Percentiles rank a stretch among this genome's conserved stretches.
These are phyloP conservation scores for Sphagnum magellanicum DNA, from an alignment of 228 moss, liverwort and hornwort species.

Conservation along the genomic window DNA sequence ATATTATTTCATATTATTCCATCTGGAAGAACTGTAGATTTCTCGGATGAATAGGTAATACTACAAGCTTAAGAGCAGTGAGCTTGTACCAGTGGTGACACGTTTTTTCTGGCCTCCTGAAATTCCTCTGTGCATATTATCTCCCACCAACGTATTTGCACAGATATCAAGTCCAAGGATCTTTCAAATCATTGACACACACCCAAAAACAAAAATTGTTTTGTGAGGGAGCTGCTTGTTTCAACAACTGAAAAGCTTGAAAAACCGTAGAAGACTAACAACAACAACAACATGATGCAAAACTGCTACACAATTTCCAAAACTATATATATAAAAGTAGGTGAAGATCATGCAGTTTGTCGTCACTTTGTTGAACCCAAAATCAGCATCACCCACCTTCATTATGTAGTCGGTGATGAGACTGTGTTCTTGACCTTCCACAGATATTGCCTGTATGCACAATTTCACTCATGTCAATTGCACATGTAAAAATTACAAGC, in stretches of 20 bases:
- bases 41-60: background rate
- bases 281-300: background rate
- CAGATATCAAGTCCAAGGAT: background rate
- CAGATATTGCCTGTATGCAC: conserved; percentile 24
- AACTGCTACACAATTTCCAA: background rate
- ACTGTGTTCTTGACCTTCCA: conserved; percentile 50
- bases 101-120: conserved; percentile 7
- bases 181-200: conserved; percentile 7
- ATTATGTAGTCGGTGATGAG: conserved; percentile 52
- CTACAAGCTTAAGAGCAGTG: background rate
- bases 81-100: conserved; percentile 2
- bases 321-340: background rate
- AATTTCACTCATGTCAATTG: background rate
- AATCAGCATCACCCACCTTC: conserved; percentile 19
- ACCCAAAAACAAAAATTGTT: background rate
- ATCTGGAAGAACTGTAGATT: background rate
- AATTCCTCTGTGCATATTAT: conserved; percentile 2
- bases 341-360: conserved; percentile 8
- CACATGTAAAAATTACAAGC: background rate
- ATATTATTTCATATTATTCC: no score
- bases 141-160: conserved; percentile 2
- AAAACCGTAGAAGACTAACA: background rate
- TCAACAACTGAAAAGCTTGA: background rate
- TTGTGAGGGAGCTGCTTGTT: background rate
- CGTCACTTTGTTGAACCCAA: background rate